Evolutionary conservation across 2,329 filamentous ascomycete species (phyloP).

Genomic region (Colletotrichum sp.): DNA sequence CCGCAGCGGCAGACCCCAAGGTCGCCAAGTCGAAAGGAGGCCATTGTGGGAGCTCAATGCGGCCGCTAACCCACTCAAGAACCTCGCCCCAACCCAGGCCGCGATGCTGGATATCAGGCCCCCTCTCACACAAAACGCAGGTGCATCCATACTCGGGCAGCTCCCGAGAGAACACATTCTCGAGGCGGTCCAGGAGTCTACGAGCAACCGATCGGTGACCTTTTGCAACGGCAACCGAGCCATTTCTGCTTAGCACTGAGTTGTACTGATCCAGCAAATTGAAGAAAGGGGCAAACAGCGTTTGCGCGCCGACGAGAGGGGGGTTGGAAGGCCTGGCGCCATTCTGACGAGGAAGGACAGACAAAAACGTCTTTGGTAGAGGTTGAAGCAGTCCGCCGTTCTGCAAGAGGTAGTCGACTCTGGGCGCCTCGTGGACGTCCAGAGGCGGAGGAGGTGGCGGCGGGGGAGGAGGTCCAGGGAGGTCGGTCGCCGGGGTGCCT

Average conservation of each 20-base stretch:
- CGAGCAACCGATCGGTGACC: conserved; percentile 95
- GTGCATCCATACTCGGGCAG: conserved; percentile 84
- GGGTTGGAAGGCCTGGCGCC: conserved; percentile 65
- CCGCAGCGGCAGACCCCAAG: conserved; percentile 63
- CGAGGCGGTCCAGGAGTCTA: conserved; percentile 84
- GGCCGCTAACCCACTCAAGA: conserved; percentile 87
- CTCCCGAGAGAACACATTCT: conserved; percentile 93
- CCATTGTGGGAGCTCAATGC: conserved; percentile 85
- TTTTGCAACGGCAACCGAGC: conserved; percentile 92
- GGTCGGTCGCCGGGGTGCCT: conserved; percentile 43
- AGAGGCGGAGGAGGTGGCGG: conserved; percentile 80
- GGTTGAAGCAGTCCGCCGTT: conserved; percentile 79
- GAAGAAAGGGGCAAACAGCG: conserved; percentile 82
- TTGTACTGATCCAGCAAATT: conserved; percentile 86
- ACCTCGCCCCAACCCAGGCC: conserved; percentile 96
- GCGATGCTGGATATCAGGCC: conserved; percentile 60
- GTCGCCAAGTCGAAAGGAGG: conserved; percentile 80
- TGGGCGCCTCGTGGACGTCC: conserved; percentile 71
- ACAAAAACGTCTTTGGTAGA: conserved; percentile 75
- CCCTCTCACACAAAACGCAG: conserved; percentile 80
- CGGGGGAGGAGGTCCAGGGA: conserved; percentile 53
- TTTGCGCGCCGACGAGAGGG: conserved; percentile 69
- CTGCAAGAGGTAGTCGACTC: conserved; percentile 90
- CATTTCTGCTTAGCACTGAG: conserved; percentile 79
- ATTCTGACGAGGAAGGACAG: conserved; percentile 62